Conservation (phyloP, 169 alveolate genomes). For the Eimeria nieschulzi region DNA sequence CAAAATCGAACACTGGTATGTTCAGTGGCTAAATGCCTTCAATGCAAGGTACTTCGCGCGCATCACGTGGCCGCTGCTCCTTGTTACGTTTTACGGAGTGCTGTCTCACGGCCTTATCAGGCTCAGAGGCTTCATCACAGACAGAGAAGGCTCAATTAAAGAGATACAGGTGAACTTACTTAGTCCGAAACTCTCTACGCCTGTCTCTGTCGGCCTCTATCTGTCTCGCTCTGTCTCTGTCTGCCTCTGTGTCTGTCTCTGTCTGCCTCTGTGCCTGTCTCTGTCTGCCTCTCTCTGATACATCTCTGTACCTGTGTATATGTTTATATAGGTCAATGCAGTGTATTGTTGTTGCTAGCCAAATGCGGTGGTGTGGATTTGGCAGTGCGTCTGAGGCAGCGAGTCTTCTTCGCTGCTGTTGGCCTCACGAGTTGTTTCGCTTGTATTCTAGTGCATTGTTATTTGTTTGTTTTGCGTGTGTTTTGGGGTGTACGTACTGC, state of each 20-base stretch:
- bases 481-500: neutral
- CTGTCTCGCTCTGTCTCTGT: neutral
- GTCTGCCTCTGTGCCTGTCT: too few relatives aligned
- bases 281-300: too few relatives aligned
- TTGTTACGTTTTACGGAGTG: constrained; percentile 73
- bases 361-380: too few relatives aligned
- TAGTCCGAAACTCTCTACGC: neutral
- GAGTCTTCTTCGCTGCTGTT: neutral
- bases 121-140: constrained; percentile 54
- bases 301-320: too few relatives aligned
- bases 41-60: constrained; percentile 76
- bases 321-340: too few relatives aligned
- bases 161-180: neutral
- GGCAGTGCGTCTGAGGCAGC: too few relatives aligned
- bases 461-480: neutral
- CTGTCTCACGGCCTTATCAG: constrained; percentile 76
- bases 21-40: constrained; percentile 81
- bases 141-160: neutral
- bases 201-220: neutral
- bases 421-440: neutral
- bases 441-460: neutral
- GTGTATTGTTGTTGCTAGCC: too few relatives aligned
- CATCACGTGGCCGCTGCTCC: constrained; percentile 71
- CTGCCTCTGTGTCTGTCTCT: too few relatives aligned
- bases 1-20: constrained; percentile 79